These are phyloP conservation scores for Trichothecium sympodiale DNA, from an alignment of 2,329 filamentous ascomycete species.

Conservation along the genomic window DNA sequence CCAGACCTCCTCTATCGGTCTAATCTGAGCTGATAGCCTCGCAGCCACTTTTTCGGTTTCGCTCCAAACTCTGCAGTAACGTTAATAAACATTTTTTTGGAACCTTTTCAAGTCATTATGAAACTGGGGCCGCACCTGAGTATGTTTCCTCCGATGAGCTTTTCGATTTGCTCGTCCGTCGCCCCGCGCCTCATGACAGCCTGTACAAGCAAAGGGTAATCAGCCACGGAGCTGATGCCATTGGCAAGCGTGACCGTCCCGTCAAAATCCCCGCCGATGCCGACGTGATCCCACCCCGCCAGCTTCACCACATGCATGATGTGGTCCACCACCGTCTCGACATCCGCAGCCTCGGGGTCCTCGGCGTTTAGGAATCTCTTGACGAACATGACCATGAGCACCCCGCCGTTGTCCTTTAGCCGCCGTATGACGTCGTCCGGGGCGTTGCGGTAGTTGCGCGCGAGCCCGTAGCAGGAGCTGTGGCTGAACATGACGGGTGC, in stretches of 20 bases:
- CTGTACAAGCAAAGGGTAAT: conserved; percentile 7
- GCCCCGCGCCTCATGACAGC: conserved; percentile 8
- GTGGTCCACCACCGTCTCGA: conserved; percentile 15
- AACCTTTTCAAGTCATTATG: too few relatives aligned
- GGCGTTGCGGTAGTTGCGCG: conserved; percentile 17
- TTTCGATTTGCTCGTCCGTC: conserved; percentile 8
- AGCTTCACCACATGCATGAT: conserved; percentile 6
- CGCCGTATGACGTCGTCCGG: conserved; percentile 20
- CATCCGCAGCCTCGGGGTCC: conserved; percentile 11
- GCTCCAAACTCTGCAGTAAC: too few relatives aligned
- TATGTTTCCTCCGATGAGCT: conserved; percentile 9
- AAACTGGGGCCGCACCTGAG: too few relatives aligned
- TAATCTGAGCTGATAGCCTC: too few relatives aligned
- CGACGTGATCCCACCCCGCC: conserved; percentile 10
- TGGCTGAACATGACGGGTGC: conserved; percentile 12
- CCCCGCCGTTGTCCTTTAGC: conserved; percentile 17
- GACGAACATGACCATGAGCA: conserved; percentile 22
- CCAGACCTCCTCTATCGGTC: too few relatives aligned
- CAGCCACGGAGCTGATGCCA: conserved; percentile 6
- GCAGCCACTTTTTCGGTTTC: too few relatives aligned
- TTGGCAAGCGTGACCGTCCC: conserved; percentile 6
- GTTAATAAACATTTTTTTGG: too few relatives aligned
- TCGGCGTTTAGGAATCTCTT: conserved; percentile 12
- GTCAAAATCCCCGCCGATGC: conserved; percentile 8
- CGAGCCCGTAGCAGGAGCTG: conserved; percentile 5